Conservation (phyloP, 176 grass and related monocot species). For the Paspalum notatum region DNA sequence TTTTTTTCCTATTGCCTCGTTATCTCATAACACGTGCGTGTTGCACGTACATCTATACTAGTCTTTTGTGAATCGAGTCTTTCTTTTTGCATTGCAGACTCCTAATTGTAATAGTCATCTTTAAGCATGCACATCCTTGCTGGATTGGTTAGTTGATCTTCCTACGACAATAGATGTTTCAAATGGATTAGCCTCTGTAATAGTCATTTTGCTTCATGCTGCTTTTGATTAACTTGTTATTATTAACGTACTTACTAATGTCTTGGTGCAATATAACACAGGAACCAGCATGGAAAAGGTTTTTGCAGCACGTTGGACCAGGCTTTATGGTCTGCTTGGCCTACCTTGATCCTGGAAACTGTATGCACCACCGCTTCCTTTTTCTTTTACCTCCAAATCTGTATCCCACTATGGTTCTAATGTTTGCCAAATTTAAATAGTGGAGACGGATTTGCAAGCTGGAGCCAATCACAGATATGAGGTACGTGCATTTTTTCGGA, state of each 20-base stretch:
- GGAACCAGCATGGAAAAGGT: constrained; percentile 68
- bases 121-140: too few relatives aligned
- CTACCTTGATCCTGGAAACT: constrained; percentile 87
- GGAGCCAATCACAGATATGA: constrained; percentile 84
- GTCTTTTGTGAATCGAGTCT: too few relatives aligned
- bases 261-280: not conserved
- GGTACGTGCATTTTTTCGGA: constrained; percentile 44
- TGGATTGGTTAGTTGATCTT: too few relatives aligned
- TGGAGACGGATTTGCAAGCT: constrained; percentile 88
- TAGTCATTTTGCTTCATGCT: not conserved
- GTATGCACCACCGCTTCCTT: constrained; percentile 35
- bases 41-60: too few relatives aligned
- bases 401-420: not conserved
- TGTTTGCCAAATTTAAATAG: constrained; percentile 43
- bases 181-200: not conserved
- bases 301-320: constrained; percentile 72
- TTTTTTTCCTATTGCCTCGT: too few relatives aligned
- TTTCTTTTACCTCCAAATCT: not conserved
- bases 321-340: constrained; percentile 85
- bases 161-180: too few relatives aligned
- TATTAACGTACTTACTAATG: not conserved
- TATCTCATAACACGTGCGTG: too few relatives aligned
- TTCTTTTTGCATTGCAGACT: too few relatives aligned
- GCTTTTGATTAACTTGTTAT: not conserved
- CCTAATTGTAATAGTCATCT: too few relatives aligned